Percentiles rank a stretch among this genome's conserved stretches.
These are phyloP conservation scores for Schoenoplectus triqueter DNA, from an alignment of 202 grass and related monocot species.

Conservation along the genomic window DNA sequence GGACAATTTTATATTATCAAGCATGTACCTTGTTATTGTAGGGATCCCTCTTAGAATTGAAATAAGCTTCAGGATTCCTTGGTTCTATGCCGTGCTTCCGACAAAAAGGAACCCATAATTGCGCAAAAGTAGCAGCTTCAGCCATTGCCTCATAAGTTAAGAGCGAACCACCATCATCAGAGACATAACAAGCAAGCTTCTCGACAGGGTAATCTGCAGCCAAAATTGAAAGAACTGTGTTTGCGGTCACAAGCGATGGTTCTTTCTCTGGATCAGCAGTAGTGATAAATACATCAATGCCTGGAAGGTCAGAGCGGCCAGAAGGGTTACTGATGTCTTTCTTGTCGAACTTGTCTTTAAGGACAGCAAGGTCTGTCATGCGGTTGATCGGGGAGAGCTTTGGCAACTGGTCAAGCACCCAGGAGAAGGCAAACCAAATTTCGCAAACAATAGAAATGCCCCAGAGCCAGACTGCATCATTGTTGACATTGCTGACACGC, in stretches of 20 bases:
- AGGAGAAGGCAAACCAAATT: conserved; percentile 85
- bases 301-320: conserved; percentile 52
- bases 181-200: conserved; percentile 68
- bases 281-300: conserved; percentile 71
- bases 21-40: conserved; percentile 57
- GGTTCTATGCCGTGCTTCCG: conserved; percentile 81
- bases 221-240: conserved; percentile 82
- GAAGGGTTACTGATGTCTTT: conserved; percentile 39
- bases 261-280: conserved; percentile 78
- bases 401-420: conserved; percentile 75
- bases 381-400: conserved; percentile 88
- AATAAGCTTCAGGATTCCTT: conserved; percentile 64
- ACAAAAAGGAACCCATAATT: conserved; percentile 82
- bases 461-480: conserved; percentile 79
- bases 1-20: neutral
- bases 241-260: conserved; percentile 70
- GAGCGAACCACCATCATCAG: conserved; percentile 71
- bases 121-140: conserved; percentile 69
- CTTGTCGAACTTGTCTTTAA: conserved; percentile 57
- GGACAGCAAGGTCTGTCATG: conserved; percentile 52
- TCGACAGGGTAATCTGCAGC: conserved; percentile 75
- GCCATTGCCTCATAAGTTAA: conserved; percentile 78
- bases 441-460: conserved; percentile 73
- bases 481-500: conserved; percentile 68
- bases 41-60: conserved; percentile 62